A percentile compares a stretch with the other conserved stretches of the same genome.
These are phyloP conservation scores for Tagetes erecta DNA, from an alignment of 129 eudicot species.

Conservation along the genomic window DNA sequence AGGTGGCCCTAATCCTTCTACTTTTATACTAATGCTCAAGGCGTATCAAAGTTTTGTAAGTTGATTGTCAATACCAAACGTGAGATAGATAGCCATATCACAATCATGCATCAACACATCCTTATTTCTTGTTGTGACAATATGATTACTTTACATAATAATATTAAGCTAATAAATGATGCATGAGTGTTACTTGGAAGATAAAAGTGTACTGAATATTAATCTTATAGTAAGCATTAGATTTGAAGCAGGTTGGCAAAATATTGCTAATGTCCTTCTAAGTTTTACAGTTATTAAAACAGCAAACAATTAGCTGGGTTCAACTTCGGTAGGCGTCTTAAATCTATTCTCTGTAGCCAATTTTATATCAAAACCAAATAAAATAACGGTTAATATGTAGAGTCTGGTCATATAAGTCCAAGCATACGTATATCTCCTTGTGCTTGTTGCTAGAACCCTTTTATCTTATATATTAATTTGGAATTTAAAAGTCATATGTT, in stretches of 20 bases:
- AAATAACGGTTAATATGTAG: neutral
- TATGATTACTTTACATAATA: too few relatives aligned
- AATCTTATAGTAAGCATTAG: neutral
- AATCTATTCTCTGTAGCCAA: neutral
- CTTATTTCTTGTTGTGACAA: neutral
- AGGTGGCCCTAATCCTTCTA: neutral
- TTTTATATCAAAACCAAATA: neutral
- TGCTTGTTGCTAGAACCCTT: too few relatives aligned
- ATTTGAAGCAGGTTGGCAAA: neutral
- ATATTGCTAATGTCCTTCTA: neutral
- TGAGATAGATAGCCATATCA: neutral
- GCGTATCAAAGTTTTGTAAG: neutral
- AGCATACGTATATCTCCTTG: neutral
- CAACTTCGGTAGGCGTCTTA: slow-evolving; percentile 4
- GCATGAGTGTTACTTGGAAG: neutral
- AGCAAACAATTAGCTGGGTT: neutral
- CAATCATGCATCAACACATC: neutral
- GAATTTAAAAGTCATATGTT: neutral
- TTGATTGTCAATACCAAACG: neutral
- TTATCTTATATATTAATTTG: neutral
- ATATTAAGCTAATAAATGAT: neutral
- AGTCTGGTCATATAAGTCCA: neutral
- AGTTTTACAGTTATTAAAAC: neutral
- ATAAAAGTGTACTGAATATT: neutral
- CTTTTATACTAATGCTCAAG: neutral